A percentile compares a stretch with the other conserved stretches of the same genome.
Conservation (phyloP, 2,329 filamentous ascomycete species). For the Cercospora sp. region DNA sequence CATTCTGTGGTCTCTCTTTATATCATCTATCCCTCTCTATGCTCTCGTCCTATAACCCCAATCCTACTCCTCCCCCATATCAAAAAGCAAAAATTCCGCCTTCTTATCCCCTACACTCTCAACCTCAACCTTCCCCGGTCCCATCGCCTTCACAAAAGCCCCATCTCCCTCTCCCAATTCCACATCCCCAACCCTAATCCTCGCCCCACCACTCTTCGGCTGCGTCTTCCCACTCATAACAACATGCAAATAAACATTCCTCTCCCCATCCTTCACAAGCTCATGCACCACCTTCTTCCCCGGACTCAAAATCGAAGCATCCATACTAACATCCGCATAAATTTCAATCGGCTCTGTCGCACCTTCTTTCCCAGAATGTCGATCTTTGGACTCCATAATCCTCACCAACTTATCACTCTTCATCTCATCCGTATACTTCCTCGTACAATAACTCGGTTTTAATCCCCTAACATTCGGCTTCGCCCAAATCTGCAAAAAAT, state of each 20-base stretch:
- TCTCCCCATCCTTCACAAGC: slow-evolving; percentile 63
- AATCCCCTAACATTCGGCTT: slow-evolving; percentile 74
- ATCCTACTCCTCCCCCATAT: slow-evolving; percentile 45
- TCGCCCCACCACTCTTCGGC: slow-evolving; percentile 69
- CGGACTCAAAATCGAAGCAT: slow-evolving; percentile 70
- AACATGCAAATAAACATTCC: slow-evolving; percentile 78
- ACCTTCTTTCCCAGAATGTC: slow-evolving; percentile 65
- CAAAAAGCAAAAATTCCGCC: slow-evolving; percentile 54
- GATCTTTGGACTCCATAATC: slow-evolving; percentile 72
- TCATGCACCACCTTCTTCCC: slow-evolving; percentile 69
- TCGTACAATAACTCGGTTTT: slow-evolving; percentile 73
- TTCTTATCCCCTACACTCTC: slow-evolving; percentile 50
- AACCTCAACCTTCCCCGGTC: slow-evolving; percentile 48
- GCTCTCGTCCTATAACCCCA: not conserved
- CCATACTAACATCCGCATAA: slow-evolving; percentile 82
- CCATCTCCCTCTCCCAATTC: slow-evolving; percentile 77
- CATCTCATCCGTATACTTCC: slow-evolving; percentile 68
- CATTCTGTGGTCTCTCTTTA: not conserved
- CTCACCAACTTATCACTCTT: slow-evolving; percentile 71
- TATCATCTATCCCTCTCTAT: not conserved
- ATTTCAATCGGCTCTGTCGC: slow-evolving; percentile 73
- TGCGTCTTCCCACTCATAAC: slow-evolving; percentile 62
- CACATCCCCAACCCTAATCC: slow-evolving; percentile 67
- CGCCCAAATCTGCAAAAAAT: slow-evolving; percentile 89
- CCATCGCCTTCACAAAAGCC: slow-evolving; percentile 65